A percentile compares a stretch with the other conserved stretches of the same genome.
These are phyloP conservation scores for Wickerhamomyces canadensis DNA, from an alignment of 805 yeast genomes.

Conservation along the genomic window DNA sequence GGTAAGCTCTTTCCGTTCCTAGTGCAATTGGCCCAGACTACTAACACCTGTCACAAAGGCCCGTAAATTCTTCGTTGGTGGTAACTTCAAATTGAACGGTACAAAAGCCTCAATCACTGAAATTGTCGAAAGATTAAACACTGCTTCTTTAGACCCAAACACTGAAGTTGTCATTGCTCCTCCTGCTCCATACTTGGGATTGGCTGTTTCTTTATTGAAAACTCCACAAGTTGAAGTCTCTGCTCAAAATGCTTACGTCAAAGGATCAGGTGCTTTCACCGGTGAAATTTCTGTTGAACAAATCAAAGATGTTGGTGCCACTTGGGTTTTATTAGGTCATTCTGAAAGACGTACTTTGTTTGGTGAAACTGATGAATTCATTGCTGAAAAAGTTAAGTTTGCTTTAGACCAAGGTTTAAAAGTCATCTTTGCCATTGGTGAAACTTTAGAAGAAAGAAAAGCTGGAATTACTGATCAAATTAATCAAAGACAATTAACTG, in stretches of 20 bases:
- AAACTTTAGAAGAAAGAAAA: constrained; percentile 92
- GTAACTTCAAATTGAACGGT: constrained; percentile 99
- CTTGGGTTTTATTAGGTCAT: constrained; percentile 96
- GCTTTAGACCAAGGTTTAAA: constrained; percentile 86
- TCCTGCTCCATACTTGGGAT: constrained; percentile 86
- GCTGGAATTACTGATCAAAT: constrained; percentile 81
- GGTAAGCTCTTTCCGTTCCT: constrained; percentile 1
- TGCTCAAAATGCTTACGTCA: constrained; percentile 87
- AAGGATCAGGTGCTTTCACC: constrained; percentile 94
- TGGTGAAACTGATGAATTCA: constrained; percentile 83
- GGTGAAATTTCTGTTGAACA: constrained; percentile 92
- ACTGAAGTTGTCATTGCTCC: constrained; percentile 96
- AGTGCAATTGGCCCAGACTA: background rate
- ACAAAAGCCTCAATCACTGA: constrained; percentile 76
- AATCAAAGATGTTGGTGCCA: constrained; percentile 85
- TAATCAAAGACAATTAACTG: constrained; percentile 82
- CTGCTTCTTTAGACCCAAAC: constrained; percentile 64
- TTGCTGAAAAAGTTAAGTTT: constrained; percentile 91
- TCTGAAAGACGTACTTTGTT: constrained; percentile 96
- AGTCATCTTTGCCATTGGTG: constrained; percentile 97
- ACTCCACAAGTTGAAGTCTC: constrained; percentile 72
- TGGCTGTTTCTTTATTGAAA: constrained; percentile 63
- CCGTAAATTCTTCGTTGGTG: constrained; percentile 95
- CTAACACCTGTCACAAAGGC: constrained; percentile 35
- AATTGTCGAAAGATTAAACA: constrained; percentile 80